phyloP scores from a whole-genome alignment of 768 basidiomycete species.

The Cystoderma amianthinum region DNA sequence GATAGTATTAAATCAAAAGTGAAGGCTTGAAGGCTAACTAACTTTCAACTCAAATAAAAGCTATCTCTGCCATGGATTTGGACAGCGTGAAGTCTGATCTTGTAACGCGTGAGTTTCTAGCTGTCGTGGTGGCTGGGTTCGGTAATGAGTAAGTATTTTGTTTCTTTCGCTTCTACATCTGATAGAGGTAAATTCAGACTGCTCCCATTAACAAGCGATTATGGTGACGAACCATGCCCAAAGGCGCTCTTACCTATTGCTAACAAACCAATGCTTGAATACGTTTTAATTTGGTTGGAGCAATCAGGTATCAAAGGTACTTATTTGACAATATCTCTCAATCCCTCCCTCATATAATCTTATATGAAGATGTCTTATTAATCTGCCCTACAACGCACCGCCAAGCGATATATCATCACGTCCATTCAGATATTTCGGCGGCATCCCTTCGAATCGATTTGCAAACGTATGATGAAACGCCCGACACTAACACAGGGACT shows the following conservation, averaged over 20 bases:
- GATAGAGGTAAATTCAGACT: constrained; percentile 36
- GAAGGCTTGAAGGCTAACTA: no score
- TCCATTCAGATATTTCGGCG: constrained; percentile 69
- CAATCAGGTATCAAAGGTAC: constrained; percentile 78
- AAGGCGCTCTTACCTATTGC: constrained; percentile 86
- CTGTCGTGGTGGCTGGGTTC: constrained; percentile 84
- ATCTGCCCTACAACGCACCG: constrained; percentile 80
- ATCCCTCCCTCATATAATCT: constrained; percentile 2
- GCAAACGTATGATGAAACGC: constrained; percentile 74
- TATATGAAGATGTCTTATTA: constrained; percentile 67
- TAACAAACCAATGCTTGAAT: constrained; percentile 84
- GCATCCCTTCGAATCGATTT: constrained; percentile 69
- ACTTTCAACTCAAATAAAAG: not conserved
- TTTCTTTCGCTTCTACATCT: constrained; percentile 1
- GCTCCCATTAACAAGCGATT: constrained; percentile 64
- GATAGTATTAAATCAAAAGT: no score
- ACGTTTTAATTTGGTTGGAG: constrained; percentile 81
- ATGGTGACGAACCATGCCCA: constrained; percentile 77
- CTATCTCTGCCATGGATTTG: constrained; percentile 50
- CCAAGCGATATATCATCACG: constrained; percentile 71
- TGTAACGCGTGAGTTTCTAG: constrained; percentile 74
- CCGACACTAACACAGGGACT: constrained; percentile 60
- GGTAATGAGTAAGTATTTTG: constrained; percentile 69
- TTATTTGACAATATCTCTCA: constrained; percentile 12
- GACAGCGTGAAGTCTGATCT: constrained; percentile 44